Evolutionary conservation across 805 yeast species (phyloP).

Genomic region (Cyberlindnera euphorbiae): DNA sequence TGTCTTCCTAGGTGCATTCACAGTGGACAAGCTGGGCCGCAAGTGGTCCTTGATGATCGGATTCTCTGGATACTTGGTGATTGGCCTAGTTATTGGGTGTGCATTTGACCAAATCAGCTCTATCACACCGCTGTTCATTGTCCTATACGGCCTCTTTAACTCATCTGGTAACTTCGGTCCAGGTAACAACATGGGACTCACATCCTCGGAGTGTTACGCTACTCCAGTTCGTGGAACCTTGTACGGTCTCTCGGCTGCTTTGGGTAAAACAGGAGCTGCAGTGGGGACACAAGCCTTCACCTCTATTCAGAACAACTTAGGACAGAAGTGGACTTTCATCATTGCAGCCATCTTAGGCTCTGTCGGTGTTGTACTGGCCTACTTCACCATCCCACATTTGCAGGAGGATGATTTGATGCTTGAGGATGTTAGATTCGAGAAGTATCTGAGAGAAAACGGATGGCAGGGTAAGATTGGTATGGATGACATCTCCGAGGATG

Average conservation of each 20-base stretch:
- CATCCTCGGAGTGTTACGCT: constrained; percentile 64
- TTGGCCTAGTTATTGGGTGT: constrained; percentile 68
- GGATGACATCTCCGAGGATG: constrained; percentile 10
- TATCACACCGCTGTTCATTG: constrained; percentile 58
- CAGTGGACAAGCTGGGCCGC: constrained; percentile 64
- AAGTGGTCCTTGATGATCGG: constrained; percentile 69
- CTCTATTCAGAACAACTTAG: constrained; percentile 60
- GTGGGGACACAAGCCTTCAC: constrained; percentile 71
- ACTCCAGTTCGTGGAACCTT: constrained; percentile 74
- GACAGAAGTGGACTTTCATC: constrained; percentile 71
- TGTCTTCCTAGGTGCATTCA: constrained; percentile 60
- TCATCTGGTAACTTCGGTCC: constrained; percentile 74
- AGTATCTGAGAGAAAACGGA: constrained; percentile 53
- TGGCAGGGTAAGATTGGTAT: constrained; percentile 45
- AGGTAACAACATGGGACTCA: constrained; percentile 69
- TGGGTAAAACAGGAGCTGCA: constrained; percentile 84
- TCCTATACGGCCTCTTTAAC: constrained; percentile 71
- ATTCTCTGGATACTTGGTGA: constrained; percentile 62
- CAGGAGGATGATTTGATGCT: constrained; percentile 62
- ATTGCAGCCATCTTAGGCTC: constrained; percentile 73
- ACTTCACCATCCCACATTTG: constrained; percentile 61
- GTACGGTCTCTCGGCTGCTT: constrained; percentile 73
- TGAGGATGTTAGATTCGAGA: constrained; percentile 60
- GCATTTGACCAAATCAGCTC: constrained; percentile 51
- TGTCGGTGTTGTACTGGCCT: constrained; percentile 56